phyloP scores from a whole-genome alignment of 1,284 basidiomycete species.

The Earliella scabrosa region DNA sequence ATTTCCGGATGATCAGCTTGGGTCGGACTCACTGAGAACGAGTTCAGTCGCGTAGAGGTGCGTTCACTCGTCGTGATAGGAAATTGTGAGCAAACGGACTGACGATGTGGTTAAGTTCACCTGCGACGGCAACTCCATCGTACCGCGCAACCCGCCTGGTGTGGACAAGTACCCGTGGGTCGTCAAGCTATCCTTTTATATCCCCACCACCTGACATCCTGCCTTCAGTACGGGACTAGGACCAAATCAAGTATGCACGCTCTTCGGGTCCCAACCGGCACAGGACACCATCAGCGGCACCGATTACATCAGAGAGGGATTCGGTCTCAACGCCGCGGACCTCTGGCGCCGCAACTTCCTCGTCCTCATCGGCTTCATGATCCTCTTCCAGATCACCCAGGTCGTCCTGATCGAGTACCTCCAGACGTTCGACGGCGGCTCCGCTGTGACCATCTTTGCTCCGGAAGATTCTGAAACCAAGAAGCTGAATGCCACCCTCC shows the following conservation, averaged over 20 bases:
- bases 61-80: background rate
- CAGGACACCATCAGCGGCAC: constrained; percentile 52
- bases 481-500: constrained; percentile 63
- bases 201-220: constrained; percentile 24
- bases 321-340: constrained; percentile 51
- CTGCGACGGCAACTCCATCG: constrained; percentile 72
- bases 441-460: constrained; percentile 67
- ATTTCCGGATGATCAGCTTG: too few species aligned
- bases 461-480: constrained; percentile 74
- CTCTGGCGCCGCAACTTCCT: constrained; percentile 66
- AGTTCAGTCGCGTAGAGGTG: constrained; percentile 75
- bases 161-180: constrained; percentile 71
- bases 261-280: constrained; percentile 61
- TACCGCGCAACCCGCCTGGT: constrained; percentile 72
- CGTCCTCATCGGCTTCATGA: constrained; percentile 63
- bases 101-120: constrained; percentile 43
- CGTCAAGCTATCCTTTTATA: background rate
- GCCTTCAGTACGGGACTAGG: constrained; percentile 47
- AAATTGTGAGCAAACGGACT: background rate
- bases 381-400: constrained; percentile 71
- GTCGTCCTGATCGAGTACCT: constrained; percentile 64
- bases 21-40: constrained; percentile 82
- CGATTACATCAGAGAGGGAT: constrained; percentile 62
- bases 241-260: constrained; percentile 71
- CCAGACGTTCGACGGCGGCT: constrained; percentile 54